These are phyloP conservation scores for Pseudogymnoascus sp. DNA, from an alignment of 2,329 filamentous ascomycete genomes.

Conservation along the genomic window DNA sequence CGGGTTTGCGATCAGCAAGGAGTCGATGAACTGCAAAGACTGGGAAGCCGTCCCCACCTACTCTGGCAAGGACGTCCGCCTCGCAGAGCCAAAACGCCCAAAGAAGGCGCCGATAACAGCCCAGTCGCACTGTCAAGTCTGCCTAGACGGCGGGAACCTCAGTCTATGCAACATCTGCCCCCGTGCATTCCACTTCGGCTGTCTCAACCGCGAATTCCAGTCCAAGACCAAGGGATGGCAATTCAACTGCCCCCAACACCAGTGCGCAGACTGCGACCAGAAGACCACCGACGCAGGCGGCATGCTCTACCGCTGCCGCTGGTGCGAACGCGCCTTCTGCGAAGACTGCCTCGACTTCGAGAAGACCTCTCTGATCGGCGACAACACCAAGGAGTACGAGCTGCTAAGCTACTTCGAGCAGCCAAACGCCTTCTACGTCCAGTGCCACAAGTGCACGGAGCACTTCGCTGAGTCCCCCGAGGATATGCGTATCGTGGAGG, in stretches of 20 bases:
- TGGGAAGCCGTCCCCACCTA: conserved; percentile 51
- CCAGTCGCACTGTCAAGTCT: conserved; percentile 43
- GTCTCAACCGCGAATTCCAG: conserved; percentile 35
- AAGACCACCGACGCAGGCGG: conserved; percentile 36
- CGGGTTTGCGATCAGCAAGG: conserved; percentile 47
- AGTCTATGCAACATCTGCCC: conserved; percentile 44
- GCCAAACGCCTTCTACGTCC: conserved; percentile 41
- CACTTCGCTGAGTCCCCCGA: conserved; percentile 26
- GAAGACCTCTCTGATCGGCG: conserved; percentile 39
- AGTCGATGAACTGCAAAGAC: conserved; percentile 41
- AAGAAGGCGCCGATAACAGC: conserved; percentile 39
- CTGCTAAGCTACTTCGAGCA: conserved; percentile 36
- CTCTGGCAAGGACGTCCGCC: conserved; percentile 43
- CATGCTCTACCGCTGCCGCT: conserved; percentile 41
- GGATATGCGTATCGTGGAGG: conserved; percentile 23
- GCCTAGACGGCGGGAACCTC: conserved; percentile 40
- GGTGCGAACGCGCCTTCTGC: conserved; percentile 47
- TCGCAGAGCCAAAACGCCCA: conserved; percentile 39
- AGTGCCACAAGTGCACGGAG: conserved; percentile 38
- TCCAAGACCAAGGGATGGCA: conserved; percentile 34
- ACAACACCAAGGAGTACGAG: conserved; percentile 43
- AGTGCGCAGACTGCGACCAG: conserved; percentile 43
- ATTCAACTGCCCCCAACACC: conserved; percentile 49
- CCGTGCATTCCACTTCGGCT: conserved; percentile 43
- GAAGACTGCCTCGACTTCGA: conserved; percentile 51